Base-by-base conservation (phyloP, 139 green algal genomes). In the Trebouxia sp. region DNA sequence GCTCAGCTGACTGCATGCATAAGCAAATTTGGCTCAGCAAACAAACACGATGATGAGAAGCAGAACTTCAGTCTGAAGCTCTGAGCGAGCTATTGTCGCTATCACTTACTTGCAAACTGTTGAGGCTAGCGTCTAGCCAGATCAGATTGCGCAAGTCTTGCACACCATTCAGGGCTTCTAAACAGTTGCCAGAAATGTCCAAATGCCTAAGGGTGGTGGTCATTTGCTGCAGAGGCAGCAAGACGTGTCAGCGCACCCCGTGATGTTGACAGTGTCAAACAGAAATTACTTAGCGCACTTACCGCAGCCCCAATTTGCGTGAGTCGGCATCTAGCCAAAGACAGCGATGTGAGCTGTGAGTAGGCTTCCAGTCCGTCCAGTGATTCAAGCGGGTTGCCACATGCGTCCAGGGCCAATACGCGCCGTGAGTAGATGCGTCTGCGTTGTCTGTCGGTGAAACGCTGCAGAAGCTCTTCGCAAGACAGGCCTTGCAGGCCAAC, bases 381-480 rank as follows among this genome's bases (percentile, higher is more conserved):
- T 7, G 62, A 11, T 5, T 45, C 2, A 14, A 72, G 62, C 15
- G 62, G 10, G 32, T 72, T 72, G 32, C 62, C 62, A 45, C 62
- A 72, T 45, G 62, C 62, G 62, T 72, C 62, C 11, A 72, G 62
- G 26, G 32, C 62, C 11, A 72, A 43, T 1, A 72, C 32, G 32
- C 62, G 62, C 20, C 28, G 42, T 2, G 62, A 72, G 35, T 45
- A 72, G 35, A 72, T 45, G 0, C 62, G 62, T 4, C 26, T 72
- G 17, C 62, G 62, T 8, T 72, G 62, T 35, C 43, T 72, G 62
- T 72, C 62, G 8, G 62, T 72, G 32, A 43, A 72, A 14, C 62
- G 62, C 32, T 72, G 62, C 11, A 72, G 62, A 32, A 72, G 20
- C 2, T 72, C 62, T 43, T 72, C 62, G 30, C 62, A 45, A 12